Conservation (phyloP, 1,139 yeast genomes). For the Debaryomycetaceae sp. region DNA sequence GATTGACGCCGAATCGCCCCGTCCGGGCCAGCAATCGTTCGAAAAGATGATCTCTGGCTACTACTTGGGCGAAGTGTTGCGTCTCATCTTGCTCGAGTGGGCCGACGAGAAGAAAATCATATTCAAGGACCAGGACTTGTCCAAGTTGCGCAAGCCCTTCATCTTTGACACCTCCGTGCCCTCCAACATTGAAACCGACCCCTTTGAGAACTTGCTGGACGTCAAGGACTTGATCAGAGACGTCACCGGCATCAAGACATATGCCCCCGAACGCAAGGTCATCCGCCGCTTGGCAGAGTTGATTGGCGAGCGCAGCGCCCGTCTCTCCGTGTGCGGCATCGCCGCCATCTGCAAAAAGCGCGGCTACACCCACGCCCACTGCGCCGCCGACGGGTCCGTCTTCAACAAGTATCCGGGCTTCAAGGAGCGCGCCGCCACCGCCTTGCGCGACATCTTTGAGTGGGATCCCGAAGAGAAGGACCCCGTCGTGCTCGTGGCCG, state of each 20-base stretch:
- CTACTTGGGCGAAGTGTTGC: conserved; percentile 85
- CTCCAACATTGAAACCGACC: conserved; percentile 80
- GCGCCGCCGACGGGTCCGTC: conserved; percentile 97
- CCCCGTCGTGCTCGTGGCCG: conserved; percentile 76
- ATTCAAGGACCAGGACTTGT: conserved; percentile 58
- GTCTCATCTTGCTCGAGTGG: conserved; percentile 71
- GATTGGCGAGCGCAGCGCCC: conserved; percentile 86
- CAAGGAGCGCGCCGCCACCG: conserved; percentile 81
- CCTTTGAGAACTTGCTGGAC: conserved; percentile 73
- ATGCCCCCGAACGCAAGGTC: conserved; percentile 69
- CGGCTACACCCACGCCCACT: conserved; percentile 65
- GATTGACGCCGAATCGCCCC: conserved; percentile 80
- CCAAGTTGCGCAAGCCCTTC: conserved; percentile 47
- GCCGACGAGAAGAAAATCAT: conserved; percentile 48
- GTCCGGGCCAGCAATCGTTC: conserved; percentile 93
- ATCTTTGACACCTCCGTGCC: conserved; percentile 85
- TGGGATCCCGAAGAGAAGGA: conserved; percentile 57
- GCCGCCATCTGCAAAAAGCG: conserved; percentile 92
- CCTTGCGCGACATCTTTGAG: conserved; percentile 78
- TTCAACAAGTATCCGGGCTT: conserved; percentile 89
- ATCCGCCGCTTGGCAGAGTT: conserved; percentile 77
- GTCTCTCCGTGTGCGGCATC: conserved; percentile 89
- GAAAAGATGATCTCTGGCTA: conserved; percentile 98
- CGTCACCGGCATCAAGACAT: conserved; percentile 52
- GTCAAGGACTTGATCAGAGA: conserved; percentile 56